A percentile compares a stretch with the other conserved stretches of the same genome.
phyloP scores from a whole-genome alignment of 345 rosid species.

The Arabidopsis thaliana region TAIR10.1 NC_003074.8:5847501-5848000 shows the following conservation, averaged over 20 bases:
- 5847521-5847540: neutral
- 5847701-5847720: neutral
- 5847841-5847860: neutral
- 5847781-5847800: constrained; percentile 15
- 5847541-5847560: neutral
- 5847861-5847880: neutral
- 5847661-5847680: too few species aligned
- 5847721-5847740: neutral
- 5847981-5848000: neutral
- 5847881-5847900: constrained; percentile 12
- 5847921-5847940: neutral
- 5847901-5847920: neutral
- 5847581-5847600: neutral
- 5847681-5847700: too few species aligned
- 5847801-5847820: neutral
- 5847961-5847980: neutral
- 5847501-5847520: neutral
- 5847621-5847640: too few species aligned
- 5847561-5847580: neutral
- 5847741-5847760: neutral
- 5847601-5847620: neutral
- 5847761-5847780: neutral
- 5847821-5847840: neutral
- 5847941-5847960: neutral
- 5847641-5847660: too few species aligned